These are phyloP conservation scores for Aspergillus biplanus DNA, from an alignment of 495 filamentous ascomycete genomes.

Conservation along the genomic window DNA sequence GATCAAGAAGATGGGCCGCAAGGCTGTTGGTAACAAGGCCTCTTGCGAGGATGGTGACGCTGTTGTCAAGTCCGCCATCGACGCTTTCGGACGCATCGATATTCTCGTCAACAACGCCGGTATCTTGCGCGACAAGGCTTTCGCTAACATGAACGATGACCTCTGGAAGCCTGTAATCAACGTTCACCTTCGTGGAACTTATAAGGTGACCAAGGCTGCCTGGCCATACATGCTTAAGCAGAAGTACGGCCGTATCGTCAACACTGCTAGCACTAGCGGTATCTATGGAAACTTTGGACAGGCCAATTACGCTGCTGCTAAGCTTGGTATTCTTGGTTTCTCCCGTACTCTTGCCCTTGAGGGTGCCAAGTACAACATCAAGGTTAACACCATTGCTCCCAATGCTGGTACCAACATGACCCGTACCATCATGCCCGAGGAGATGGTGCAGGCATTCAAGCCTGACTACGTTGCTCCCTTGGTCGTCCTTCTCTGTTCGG, in stretches of 20 bases:
- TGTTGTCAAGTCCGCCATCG: constrained; percentile 90
- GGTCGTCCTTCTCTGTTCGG: constrained; percentile 85
- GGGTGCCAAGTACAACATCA: constrained; percentile 97
- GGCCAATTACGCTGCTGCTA: constrained; percentile 96
- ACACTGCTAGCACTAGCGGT: constrained; percentile 94
- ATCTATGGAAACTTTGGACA: constrained; percentile 99
- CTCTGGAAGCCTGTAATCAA: constrained; percentile 91
- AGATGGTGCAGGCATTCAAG: constrained; percentile 99
- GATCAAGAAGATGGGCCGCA: constrained; percentile 85
- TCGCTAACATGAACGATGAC: constrained; percentile 95
- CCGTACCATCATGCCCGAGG: constrained; percentile 90
- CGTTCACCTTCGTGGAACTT: constrained; percentile 93
- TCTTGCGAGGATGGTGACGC: constrained; percentile 92
- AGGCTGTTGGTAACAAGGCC: constrained; percentile 92
- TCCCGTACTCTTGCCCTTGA: constrained; percentile 91
- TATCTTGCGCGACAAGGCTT: constrained; percentile 97
- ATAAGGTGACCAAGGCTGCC: constrained; percentile 95
- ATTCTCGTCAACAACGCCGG: constrained; percentile 97
- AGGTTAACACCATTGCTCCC: constrained; percentile 96
- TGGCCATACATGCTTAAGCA: constrained; percentile 99
- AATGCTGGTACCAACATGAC: constrained; percentile 98
- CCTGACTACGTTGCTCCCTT: constrained; percentile 96
- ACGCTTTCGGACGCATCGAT: constrained; percentile 91
- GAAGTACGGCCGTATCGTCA: constrained; percentile 96
- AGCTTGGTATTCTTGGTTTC: constrained; percentile 93